Base-by-base conservation (phyloP, 441 rosid species). In the Arabidopsis hybrid region DNA sequence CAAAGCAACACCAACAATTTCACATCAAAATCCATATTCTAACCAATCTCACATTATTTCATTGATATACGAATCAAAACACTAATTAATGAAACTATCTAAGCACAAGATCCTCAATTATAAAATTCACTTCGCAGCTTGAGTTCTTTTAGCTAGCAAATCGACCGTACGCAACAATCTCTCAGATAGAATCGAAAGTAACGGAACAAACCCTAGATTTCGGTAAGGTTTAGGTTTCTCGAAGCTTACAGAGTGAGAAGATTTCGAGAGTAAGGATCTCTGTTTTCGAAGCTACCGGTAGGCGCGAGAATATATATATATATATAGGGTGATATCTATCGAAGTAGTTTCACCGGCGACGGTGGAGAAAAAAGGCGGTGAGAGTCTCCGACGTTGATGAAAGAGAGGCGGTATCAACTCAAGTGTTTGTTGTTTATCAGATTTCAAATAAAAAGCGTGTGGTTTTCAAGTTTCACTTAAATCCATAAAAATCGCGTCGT, bases 341-440 rank as follows among this genome's bases (percentile, higher is more conserved):
- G 26, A 35, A 29, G 51, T 32, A 18, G 5, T 29, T 38, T 46
- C 29, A 17, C 53, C 67, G 35, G 49, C 40, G 71, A 56, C 29
- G 18, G 17, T 13, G 13, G 13, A 35, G 34, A 43, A 4, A 26
- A 17, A 26, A 17, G 43, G 9, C 67, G 67, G 69, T 38, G 79
- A 62, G 70, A 45, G 39, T 55, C 75, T 63, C 75, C 66, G 71
- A 69, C 75, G 79, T 31, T 50, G 55, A 76, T 63, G 70, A 53
- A 62, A 58, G 0, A 7, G n/a, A 53, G 68, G 73, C 56, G 62
- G 57, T 5, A 66, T 29, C 17, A 31, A 32, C 34, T 10, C 12
- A 60, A 69, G 53, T 34, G 68, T 26, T 43, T 74, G 62, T 5
- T 62, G 50, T 62, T 38, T 38, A 43, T 39, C 8, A 62, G 65